phyloP scores from a whole-genome alignment of 495 filamentous ascomycete species.

The Lophiostoma macrostomum region DNA sequence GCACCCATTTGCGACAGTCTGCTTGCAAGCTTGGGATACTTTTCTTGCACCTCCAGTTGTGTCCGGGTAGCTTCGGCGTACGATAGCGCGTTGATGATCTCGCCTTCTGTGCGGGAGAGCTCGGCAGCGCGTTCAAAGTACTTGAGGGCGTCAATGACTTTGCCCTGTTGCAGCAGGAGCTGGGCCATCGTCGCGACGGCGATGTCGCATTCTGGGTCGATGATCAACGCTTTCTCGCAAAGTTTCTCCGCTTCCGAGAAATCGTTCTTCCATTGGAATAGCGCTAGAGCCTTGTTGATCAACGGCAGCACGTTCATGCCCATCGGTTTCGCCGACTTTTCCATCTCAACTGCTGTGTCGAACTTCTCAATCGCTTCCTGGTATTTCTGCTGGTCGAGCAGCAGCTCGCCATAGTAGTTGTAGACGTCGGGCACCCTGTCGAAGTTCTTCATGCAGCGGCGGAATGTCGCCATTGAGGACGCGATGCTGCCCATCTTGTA shows the following conservation, averaged over 20 bases:
- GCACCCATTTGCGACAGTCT: constrained; percentile 74
- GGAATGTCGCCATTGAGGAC: constrained; percentile 97
- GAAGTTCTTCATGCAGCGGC: constrained; percentile 97
- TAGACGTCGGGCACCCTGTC: constrained; percentile 95
- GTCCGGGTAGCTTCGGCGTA: constrained; percentile 97
- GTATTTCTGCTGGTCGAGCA: constrained; percentile 94
- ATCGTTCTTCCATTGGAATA: constrained; percentile 98
- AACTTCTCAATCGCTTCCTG: constrained; percentile 97
- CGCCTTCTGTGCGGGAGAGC: constrained; percentile 90
- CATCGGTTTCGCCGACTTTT: constrained; percentile 86
- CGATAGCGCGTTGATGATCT: constrained; percentile 88
- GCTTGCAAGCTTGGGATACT: constrained; percentile 89
- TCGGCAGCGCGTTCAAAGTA: constrained; percentile 97
- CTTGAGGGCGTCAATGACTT: constrained; percentile 89
- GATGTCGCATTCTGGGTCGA: constrained; percentile 98
- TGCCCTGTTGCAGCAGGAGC: constrained; percentile 94
- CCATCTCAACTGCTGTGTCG: constrained; percentile 95
- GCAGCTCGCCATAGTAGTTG: constrained; percentile 98
- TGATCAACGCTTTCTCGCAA: constrained; percentile 95
- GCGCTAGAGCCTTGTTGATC: constrained; percentile 95
- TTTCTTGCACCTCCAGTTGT: constrained; percentile 95
- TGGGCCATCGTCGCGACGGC: constrained; percentile 99
- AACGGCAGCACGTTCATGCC: constrained; percentile 96
- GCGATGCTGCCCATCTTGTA: constrained; percentile 99
- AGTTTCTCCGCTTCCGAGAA: constrained; percentile 92